Evolutionary conservation across 1,284 basidiomycete species (phyloP).

Genomic region (Fomitopsis betulina): DNA sequence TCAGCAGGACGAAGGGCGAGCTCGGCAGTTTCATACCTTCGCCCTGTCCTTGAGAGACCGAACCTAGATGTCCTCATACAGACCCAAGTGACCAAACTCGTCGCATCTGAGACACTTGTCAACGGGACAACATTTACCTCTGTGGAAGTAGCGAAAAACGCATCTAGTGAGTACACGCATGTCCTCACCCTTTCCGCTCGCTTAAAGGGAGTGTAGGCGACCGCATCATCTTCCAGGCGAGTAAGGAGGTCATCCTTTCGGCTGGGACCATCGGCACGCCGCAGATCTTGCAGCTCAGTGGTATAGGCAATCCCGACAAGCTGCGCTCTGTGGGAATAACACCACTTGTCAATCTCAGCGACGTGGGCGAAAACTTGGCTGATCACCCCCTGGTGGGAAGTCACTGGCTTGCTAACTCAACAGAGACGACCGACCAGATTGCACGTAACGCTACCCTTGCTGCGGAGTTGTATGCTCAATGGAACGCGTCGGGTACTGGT

Average conservation of each 20-base stretch:
- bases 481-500: conserved; percentile 8
- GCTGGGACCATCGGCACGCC: conserved; percentile 24
- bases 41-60: conserved; percentile 23
- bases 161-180: conserved; percentile 9
- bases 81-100: conserved; percentile 33
- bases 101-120: conserved; percentile 18
- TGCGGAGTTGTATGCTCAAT: conserved; percentile 12
- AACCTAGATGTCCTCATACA: conserved; percentile 39
- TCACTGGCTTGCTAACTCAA: conserved; percentile 12
- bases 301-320: conserved; percentile 11
- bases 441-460: conserved; percentile 10
- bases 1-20: conserved; percentile 26
- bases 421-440: conserved; percentile 11
- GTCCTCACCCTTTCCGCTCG: background rate
- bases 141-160: conserved; percentile 28
- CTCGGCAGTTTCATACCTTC: conserved; percentile 26
- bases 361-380: conserved; percentile 29
- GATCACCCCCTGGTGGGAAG: conserved; percentile 28
- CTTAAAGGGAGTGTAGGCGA: background rate
- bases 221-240: conserved; percentile 15
- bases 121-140: conserved; percentile 23
- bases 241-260: conserved; percentile 22
- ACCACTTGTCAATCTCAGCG: conserved; percentile 27
- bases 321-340: conserved; percentile 20
- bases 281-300: conserved; percentile 31